These are phyloP conservation scores for Fusarium staphyleae DNA, from an alignment of 2,329 filamentous ascomycete species.

Conservation along the genomic window DNA sequence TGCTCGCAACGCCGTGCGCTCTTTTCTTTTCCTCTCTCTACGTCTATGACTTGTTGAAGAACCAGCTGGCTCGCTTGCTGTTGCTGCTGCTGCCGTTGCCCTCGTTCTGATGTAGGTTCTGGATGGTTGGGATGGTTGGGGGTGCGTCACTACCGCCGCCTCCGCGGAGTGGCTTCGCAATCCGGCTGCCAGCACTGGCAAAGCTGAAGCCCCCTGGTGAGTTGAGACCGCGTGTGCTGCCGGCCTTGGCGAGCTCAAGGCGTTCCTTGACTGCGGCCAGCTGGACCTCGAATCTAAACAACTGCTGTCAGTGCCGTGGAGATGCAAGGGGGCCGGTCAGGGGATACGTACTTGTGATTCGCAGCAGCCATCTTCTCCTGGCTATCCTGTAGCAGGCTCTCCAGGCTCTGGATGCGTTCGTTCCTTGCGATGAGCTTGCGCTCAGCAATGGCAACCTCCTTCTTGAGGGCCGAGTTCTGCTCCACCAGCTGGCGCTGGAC, in stretches of 20 bases:
- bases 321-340: neutral
- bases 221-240: slow-evolving; percentile 84
- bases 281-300: slow-evolving; percentile 88
- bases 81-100: slow-evolving; percentile 51
- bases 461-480: slow-evolving; percentile 96
- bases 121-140: slow-evolving; percentile 62
- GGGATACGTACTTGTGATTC: slow-evolving; percentile 84
- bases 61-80: slow-evolving; percentile 76
- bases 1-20: slow-evolving; percentile 40
- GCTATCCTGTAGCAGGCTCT: slow-evolving; percentile 91
- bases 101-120: slow-evolving; percentile 66
- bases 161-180: slow-evolving; percentile 73
- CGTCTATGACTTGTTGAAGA: slow-evolving; percentile 68
- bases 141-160: slow-evolving; percentile 59
- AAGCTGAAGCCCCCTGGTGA: slow-evolving; percentile 77
- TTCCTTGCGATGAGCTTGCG: slow-evolving; percentile 95
- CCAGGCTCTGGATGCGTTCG: slow-evolving; percentile 93
- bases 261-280: slow-evolving; percentile 97
- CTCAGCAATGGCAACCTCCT: slow-evolving; percentile 98
- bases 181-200: slow-evolving; percentile 67
- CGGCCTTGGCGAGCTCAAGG: slow-evolving; percentile 91
- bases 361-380: slow-evolving; percentile 98
- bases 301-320: slow-evolving; percentile 39
- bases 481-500: slow-evolving; percentile 98
- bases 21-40: slow-evolving; percentile 28